These are phyloP conservation scores for Citrus australasica DNA, from an alignment of 345 rosid genomes.

Conservation along the genomic window DNA sequence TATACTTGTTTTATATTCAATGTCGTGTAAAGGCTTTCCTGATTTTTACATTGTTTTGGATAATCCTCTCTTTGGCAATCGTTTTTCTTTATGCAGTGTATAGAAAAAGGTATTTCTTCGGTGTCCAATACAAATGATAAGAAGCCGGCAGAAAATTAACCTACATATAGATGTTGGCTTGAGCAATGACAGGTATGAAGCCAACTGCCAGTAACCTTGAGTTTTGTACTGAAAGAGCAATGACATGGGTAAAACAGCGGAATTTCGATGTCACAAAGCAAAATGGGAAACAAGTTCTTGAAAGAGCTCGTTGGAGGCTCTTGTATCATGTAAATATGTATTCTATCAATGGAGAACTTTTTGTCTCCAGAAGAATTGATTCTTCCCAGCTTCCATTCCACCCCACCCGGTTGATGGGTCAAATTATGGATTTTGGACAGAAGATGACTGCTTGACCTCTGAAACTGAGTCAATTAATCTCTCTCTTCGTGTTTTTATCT, in stretches of 20 bases:
- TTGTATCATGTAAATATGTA: background rate
- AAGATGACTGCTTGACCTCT: background rate
- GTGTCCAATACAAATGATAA: slow-evolving; percentile 28
- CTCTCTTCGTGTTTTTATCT: background rate
- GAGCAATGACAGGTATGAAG: slow-evolving; percentile 26
- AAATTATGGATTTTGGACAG: background rate
- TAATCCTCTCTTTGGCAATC: background rate
- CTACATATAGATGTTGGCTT: slow-evolving; percentile 11
- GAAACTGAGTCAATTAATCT: background rate
- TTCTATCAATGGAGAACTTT: background rate
- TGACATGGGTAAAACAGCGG: background rate
- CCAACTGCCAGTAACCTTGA: background rate
- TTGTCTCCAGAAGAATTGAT: background rate
- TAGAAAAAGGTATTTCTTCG: slow-evolving; percentile 76
- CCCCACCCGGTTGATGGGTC: background rate
- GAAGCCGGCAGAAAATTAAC: slow-evolving; percentile 26
- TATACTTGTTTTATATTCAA: slow-evolving; percentile 19
- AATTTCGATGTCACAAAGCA: background rate
- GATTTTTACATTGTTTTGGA: background rate
- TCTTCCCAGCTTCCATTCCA: background rate
- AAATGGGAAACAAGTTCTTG: slow-evolving; percentile 3
- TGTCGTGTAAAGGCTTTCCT: background rate
- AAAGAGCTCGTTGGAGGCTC: background rate
- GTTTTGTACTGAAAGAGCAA: background rate
- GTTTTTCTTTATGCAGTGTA: slow-evolving; percentile 48